Evolutionary conservation across 495 filamentous ascomycete genomes (phyloP).

Genomic region (Podospora australis): DNA sequence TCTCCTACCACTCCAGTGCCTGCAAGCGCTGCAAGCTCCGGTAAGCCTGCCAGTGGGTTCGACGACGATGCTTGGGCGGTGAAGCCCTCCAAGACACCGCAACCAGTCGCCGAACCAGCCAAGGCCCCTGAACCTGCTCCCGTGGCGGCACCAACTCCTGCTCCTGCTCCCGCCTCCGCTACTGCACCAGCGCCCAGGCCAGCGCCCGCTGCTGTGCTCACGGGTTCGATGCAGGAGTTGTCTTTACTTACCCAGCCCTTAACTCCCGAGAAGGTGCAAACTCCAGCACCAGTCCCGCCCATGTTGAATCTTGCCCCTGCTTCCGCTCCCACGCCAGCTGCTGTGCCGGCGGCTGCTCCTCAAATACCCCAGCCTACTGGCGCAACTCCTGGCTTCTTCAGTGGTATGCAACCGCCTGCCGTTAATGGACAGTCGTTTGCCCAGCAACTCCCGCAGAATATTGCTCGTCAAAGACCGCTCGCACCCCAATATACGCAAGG

Average conservation of each 20-base stretch:
- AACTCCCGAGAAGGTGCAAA: conserved; percentile 61
- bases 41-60: conserved; percentile 59
- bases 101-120: conserved; percentile 25
- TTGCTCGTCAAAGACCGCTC: conserved; percentile 64
- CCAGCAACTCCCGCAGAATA: conserved; percentile 32
- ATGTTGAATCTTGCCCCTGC: conserved; percentile 16
- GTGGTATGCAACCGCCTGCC: conserved; percentile 27
- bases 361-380: conserved; percentile 47
- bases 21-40: conserved; percentile 25
- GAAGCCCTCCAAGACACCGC: conserved; percentile 69
- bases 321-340: conserved; percentile 33
- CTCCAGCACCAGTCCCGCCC: conserved; percentile 36
- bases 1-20: conserved; percentile 38
- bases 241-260: conserved; percentile 69
- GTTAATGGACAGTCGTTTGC: conserved; percentile 34
- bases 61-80: conserved; percentile 98
- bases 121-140: conserved; percentile 35
- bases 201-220: conserved; percentile 35
- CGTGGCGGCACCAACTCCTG: conserved; percentile 31
- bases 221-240: conserved; percentile 71
- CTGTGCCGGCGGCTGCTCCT: conserved; percentile 38
- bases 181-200: conserved; percentile 18
- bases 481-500: conserved; percentile 55
- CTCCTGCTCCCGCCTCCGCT: conserved; percentile 29
- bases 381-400: conserved; percentile 45